These are phyloP conservation scores for Fusarium luffae DNA, from an alignment of 2,329 filamentous ascomycete species.

Conservation along the genomic window DNA sequence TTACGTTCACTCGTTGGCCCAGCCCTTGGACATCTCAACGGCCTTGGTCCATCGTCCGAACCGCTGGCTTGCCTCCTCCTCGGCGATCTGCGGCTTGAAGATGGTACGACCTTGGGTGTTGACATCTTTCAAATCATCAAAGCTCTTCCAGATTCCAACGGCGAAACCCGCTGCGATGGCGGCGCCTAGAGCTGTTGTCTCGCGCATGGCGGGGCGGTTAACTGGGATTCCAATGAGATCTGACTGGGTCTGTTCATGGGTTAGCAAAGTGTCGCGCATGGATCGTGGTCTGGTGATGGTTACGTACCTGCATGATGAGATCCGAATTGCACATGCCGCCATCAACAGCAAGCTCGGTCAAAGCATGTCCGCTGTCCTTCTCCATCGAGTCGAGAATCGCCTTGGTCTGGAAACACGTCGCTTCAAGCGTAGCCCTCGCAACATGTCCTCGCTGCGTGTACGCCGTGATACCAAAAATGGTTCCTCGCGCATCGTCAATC, in stretches of 20 bases:
- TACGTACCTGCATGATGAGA: constrained; percentile 75
- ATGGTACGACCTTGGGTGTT: constrained; percentile 75
- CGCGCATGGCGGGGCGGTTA: constrained; percentile 81
- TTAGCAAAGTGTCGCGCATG: constrained; percentile 4
- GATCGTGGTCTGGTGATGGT: background rate
- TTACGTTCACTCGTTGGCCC: constrained; percentile 57
- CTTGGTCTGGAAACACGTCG: constrained; percentile 85
- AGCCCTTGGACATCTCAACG: constrained; percentile 82
- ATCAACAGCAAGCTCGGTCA: constrained; percentile 82
- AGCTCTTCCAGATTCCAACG: constrained; percentile 77
- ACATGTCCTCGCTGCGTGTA: constrained; percentile 82
- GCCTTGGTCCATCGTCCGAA: constrained; percentile 81
- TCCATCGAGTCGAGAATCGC: constrained; percentile 85
- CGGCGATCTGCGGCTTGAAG: constrained; percentile 74
- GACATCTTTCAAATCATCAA: constrained; percentile 76
- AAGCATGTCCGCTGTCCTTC: constrained; percentile 78
- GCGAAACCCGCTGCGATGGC: constrained; percentile 87
- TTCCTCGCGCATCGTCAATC: constrained; percentile 85
- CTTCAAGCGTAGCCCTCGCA: constrained; percentile 81
- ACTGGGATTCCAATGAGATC: constrained; percentile 84
- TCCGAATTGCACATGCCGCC: constrained; percentile 86
- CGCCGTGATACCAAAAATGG: constrained; percentile 81
- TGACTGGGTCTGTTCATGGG: constrained; percentile 70
- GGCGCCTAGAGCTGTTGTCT: constrained; percentile 84
- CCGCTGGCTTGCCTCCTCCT: constrained; percentile 68